These are phyloP conservation scores for Monilinia vaccinii-corymbosi DNA, from an alignment of 2,329 filamentous ascomycete species.

Conservation along the genomic window DNA sequence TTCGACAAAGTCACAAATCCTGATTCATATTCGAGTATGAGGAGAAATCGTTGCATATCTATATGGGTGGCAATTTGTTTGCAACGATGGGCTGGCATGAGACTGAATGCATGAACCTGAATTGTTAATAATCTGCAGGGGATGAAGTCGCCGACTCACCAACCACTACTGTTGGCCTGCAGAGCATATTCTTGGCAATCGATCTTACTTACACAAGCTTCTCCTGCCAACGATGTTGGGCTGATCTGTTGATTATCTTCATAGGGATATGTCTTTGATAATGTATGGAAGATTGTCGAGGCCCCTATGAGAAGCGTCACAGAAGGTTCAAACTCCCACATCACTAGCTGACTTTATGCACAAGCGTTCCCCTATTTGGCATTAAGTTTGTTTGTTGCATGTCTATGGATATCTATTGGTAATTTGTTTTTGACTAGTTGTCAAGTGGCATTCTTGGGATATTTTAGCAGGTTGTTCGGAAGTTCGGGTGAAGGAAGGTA, in stretches of 20 bases:
- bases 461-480: too few species aligned
- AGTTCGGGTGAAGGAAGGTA: too few species aligned
- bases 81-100: too few species aligned
- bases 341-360: too few species aligned
- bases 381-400: too few species aligned
- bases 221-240: not conserved
- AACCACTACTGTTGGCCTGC: not conserved
- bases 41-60: not conserved
- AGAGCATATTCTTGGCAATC: not conserved
- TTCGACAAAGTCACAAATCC: not conserved
- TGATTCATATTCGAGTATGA: not conserved
- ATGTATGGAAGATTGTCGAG: not conserved
- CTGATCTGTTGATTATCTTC: not conserved
- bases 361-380: too few species aligned
- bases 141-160: not conserved
- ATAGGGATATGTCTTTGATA: not conserved
- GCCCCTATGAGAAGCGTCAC: not conserved
- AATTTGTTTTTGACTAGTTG: too few species aligned
- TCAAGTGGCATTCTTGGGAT: too few species aligned
- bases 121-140: too few species aligned
- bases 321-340: not conserved
- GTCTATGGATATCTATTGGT: too few species aligned
- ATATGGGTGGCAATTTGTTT: not conserved
- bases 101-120: too few species aligned
- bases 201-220: not conserved